Percentiles rank a stretch among this genome's conserved stretches.
phyloP scores from a whole-genome alignment of 2,329 filamentous ascomycete species.

The Orbilia javanica region DNA sequence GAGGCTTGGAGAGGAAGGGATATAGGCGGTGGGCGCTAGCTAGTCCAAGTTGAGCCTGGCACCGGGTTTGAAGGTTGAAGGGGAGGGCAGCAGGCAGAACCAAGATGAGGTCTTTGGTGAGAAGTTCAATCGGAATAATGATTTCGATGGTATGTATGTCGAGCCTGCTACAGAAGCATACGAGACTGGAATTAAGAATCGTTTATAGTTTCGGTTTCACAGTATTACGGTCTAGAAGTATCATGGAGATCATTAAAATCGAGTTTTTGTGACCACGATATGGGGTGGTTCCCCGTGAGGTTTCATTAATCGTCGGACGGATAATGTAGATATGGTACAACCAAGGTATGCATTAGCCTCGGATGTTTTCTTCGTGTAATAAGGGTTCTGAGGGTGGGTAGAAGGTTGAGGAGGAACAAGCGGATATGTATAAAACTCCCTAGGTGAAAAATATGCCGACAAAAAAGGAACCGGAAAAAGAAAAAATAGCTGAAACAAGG shows the following conservation, averaged over 20 bases:
- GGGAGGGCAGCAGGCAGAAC: conserved; percentile 2
- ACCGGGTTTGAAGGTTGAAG: conserved; percentile 65
- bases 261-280: conserved; percentile 44
- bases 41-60: conserved; percentile 64
- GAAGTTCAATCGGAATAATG: background rate
- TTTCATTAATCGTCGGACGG: conserved; percentile 58
- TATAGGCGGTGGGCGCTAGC: conserved; percentile 68
- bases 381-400: conserved; percentile 19
- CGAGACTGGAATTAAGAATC: background rate
- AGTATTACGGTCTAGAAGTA: background rate
- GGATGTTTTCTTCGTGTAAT: conserved; percentile 49
- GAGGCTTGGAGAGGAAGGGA: conserved; percentile 74
- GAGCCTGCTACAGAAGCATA: background rate
- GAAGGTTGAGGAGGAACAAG: conserved; percentile 39
- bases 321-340: conserved; percentile 58
- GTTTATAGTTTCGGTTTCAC: conserved; percentile 9
- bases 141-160: background rate
- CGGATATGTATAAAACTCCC: conserved; percentile 58
- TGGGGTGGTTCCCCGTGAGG: conserved; percentile 38
- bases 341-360: conserved; percentile 58
- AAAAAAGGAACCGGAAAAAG: conserved; percentile 47
- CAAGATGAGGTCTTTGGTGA: conserved; percentile 25
- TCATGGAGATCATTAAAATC: conserved; percentile 22
- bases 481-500: conserved; percentile 52
- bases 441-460: conserved; percentile 56